These are phyloP conservation scores for Pestalotiopsis sp. DNA, from an alignment of 2,329 filamentous ascomycete genomes.

Conservation along the genomic window DNA sequence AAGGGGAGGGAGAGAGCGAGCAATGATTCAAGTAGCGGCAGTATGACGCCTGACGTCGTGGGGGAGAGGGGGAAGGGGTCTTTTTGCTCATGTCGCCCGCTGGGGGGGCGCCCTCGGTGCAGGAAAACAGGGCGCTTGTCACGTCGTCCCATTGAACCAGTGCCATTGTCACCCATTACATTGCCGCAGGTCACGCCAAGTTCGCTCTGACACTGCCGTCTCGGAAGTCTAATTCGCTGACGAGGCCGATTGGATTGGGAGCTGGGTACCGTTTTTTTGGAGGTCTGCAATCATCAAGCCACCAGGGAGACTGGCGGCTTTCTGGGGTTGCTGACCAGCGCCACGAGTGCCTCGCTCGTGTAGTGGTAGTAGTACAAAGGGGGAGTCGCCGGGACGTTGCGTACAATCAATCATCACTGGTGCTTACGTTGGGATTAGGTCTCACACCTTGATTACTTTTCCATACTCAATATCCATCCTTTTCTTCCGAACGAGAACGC, in stretches of 20 bases:
- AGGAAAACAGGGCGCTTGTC: not conserved
- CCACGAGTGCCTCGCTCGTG: not conserved
- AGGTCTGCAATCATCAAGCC: not conserved
- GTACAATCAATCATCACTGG: not conserved
- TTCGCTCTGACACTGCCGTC: slow-evolving; percentile 6
- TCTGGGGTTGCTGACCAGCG: not conserved
- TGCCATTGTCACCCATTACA: not conserved
- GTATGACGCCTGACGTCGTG: slow-evolving; percentile 6
- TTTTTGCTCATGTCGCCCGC: not conserved
- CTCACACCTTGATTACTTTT: not conserved
- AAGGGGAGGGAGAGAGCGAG: not conserved
- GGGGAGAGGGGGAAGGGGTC: not conserved
- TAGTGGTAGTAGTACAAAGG: not conserved
- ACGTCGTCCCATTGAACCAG: not conserved
- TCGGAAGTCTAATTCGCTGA: slow-evolving; percentile 1
- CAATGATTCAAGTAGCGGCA: slow-evolving; percentile 11
- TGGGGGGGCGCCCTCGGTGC: not conserved
- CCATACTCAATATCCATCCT: not conserved
- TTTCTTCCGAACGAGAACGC: not conserved
- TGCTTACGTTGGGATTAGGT: not conserved
- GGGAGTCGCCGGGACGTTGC: not conserved
- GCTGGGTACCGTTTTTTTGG: not conserved
- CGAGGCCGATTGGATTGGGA: no score
- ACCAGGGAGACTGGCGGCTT: not conserved
- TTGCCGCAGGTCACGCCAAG: slow-evolving; percentile 1